Evolutionary conservation across 768 basidiomycete genomes (phyloP).

Genomic region (Mycena maculata): DNA sequence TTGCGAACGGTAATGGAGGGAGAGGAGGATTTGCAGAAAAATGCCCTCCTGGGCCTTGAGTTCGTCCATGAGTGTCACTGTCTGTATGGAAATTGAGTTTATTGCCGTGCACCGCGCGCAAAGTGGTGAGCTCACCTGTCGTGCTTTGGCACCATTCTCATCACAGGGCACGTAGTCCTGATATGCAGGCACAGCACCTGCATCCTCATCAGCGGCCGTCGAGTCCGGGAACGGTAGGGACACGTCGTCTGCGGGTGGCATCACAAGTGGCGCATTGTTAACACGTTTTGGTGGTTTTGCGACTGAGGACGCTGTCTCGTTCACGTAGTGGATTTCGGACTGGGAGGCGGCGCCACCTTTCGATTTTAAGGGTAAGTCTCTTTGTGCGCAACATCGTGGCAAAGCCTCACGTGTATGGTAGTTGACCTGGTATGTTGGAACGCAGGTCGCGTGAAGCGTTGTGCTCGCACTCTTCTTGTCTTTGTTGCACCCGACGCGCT

Average conservation of each 20-base stretch:
- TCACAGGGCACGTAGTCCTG: neutral
- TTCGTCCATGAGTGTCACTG: slow-evolving; percentile 13
- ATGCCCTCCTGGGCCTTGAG: neutral
- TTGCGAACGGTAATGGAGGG: neutral
- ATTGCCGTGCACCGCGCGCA: neutral
- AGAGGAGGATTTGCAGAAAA: slow-evolving; percentile 10
- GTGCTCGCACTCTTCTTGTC: neutral
- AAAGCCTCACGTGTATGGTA: neutral
- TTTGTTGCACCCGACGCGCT: neutral
- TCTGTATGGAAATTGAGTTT: neutral
- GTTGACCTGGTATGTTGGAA: neutral
- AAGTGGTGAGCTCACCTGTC: neutral
- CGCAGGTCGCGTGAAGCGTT: neutral
- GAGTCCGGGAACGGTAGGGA: neutral
- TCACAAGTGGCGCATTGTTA: neutral
- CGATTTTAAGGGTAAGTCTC: neutral
- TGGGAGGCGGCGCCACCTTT: neutral
- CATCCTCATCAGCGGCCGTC: neutral
- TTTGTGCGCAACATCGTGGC: neutral
- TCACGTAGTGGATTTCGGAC: slow-evolving; percentile 1
- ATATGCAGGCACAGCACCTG: neutral
- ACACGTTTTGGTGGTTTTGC: neutral
- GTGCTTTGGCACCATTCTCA: slow-evolving; percentile 1
- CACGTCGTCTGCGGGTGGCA: neutral
- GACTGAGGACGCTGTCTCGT: neutral